These are phyloP conservation scores for Lachancea fermentati DNA, from an alignment of 805 yeast genomes.

Conservation along the genomic window DNA sequence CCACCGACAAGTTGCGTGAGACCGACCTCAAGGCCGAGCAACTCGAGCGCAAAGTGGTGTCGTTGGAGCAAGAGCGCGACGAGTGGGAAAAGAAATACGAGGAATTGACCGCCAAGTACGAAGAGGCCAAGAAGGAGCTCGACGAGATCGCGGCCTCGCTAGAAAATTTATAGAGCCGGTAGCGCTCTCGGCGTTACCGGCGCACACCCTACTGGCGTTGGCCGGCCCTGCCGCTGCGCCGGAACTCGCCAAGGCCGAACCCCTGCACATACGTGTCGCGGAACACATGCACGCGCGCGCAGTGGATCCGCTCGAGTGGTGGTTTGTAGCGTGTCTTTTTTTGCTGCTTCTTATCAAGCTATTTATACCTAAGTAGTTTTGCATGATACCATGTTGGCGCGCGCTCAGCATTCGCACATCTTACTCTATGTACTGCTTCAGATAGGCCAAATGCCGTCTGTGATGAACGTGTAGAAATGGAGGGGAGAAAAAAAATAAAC, in stretches of 20 bases:
- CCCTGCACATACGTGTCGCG: too few relatives aligned
- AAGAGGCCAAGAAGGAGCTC: constrained; percentile 83
- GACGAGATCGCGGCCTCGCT: constrained; percentile 96
- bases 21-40: constrained; percentile 95
- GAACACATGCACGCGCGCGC: too few relatives aligned
- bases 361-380: constrained; percentile 6
- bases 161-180: constrained; percentile 51
- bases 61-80: constrained; percentile 88
- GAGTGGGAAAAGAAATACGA: constrained; percentile 87
- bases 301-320: constrained; percentile 5
- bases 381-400: too few relatives aligned
- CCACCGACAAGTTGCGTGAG: constrained; percentile 90
- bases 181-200: too few relatives aligned
- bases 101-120: constrained; percentile 76
- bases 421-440: too few relatives aligned
- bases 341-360: constrained; percentile 8
- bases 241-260: too few relatives aligned
- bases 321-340: constrained; percentile 6
- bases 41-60: constrained; percentile 87
- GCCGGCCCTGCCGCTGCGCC: too few relatives aligned
- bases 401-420: too few relatives aligned
- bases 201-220: too few relatives aligned
- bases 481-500: not conserved
- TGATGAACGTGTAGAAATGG: not conserved
- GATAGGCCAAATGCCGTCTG: too few relatives aligned